These are phyloP conservation scores for Taphrina sp. DNA, from an alignment of 1,139 yeast genomes.

Conservation along the genomic window DNA sequence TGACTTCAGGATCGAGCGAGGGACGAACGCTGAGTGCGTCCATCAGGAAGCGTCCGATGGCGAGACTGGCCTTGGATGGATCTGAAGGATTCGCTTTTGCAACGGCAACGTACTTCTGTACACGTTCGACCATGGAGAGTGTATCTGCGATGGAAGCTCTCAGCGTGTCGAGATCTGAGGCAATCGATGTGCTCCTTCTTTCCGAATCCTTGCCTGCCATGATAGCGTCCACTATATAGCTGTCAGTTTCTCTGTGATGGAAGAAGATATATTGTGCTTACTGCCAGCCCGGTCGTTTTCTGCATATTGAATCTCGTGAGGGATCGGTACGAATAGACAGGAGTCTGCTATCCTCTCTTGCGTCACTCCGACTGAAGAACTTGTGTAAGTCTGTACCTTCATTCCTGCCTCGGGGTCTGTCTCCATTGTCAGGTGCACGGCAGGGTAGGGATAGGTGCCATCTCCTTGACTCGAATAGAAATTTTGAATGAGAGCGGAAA, in stretches of 20 bases:
- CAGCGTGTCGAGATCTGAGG: conserved; percentile 53
- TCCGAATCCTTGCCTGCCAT: conserved; percentile 44
- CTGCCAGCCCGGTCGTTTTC: conserved; percentile 62
- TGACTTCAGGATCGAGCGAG: conserved; percentile 57
- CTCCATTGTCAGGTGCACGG: conserved; percentile 69
- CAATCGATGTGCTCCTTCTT: conserved; percentile 45
- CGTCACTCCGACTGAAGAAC: conserved; percentile 67
- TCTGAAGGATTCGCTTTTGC: conserved; percentile 31
- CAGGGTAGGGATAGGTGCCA: conserved; percentile 60
- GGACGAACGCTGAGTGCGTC: conserved; percentile 64
- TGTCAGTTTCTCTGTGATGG: neutral
- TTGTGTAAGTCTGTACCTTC: conserved; percentile 65
- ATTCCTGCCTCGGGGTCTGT: conserved; percentile 47
- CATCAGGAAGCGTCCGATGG: conserved; percentile 65
- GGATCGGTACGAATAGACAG: conserved; percentile 76
- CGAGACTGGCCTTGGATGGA: conserved; percentile 49
- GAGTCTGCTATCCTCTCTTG: conserved; percentile 54
- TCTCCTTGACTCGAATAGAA: conserved; percentile 54
- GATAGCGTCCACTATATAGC: conserved; percentile 41
- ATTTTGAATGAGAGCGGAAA: conserved; percentile 81
- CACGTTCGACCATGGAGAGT: conserved; percentile 56
- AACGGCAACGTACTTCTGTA: conserved; percentile 52
- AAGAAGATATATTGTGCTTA: conserved; percentile 41
- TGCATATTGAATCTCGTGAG: conserved; percentile 59
- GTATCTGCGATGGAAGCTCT: conserved; percentile 59